These are phyloP conservation scores for Heritiera littoralis DNA, from an alignment of 345 rosid genomes.

Conservation along the genomic window DNA sequence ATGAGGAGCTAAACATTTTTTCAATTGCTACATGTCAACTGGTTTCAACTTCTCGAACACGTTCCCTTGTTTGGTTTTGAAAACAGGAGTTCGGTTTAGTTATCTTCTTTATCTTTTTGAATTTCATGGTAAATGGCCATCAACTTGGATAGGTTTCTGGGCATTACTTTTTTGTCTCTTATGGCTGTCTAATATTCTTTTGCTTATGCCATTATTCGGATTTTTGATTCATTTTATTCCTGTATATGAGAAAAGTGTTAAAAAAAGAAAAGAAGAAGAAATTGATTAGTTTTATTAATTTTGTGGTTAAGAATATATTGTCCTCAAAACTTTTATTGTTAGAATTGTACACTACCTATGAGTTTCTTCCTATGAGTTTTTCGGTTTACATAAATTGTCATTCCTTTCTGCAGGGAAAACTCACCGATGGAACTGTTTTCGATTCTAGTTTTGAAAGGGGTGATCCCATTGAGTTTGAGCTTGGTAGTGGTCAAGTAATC, in stretches of 20 bases:
- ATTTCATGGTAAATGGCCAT: not conserved
- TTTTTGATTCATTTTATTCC: not conserved
- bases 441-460: constrained; percentile 97
- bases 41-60: not conserved
- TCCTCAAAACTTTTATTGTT: not conserved
- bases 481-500: constrained; percentile 93
- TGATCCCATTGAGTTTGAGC: constrained; percentile 94
- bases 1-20: constrained; percentile 5
- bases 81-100: not conserved
- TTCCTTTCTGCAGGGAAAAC: constrained; percentile 60
- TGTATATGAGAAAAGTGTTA: not conserved
- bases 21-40: not conserved
- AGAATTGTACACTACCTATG: not conserved
- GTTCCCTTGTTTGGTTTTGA: not conserved
- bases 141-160: not conserved
- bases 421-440: constrained; percentile 87
- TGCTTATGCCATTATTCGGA: not conserved
- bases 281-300: not conserved
- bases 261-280: not conserved
- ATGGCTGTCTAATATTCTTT: not conserved
- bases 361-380: not conserved
- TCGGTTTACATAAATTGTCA: constrained; percentile 1
- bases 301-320: not conserved
- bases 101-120: not conserved
- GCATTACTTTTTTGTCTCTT: too few relatives aligned